Evolutionary conservation across 495 filamentous ascomycete species (phyloP), one percentile per base, ranked within the genome.

Genomic region (Geopyxis carbonaria): DNA sequence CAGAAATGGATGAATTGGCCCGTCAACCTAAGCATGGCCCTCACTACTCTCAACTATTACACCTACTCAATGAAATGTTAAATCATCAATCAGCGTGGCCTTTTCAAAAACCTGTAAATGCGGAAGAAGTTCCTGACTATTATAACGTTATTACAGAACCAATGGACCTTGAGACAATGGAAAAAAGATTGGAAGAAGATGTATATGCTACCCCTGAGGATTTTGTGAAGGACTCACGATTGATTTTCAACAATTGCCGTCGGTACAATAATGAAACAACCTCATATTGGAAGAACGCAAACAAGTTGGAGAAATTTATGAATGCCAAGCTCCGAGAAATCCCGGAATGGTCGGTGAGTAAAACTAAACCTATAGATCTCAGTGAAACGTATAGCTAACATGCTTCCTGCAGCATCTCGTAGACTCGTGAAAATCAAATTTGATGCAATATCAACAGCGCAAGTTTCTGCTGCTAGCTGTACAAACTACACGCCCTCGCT

Each of bases 61-160:
- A 91, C 59, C 72, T 97, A 5, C 75, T 97, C 46, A 93, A 89
- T 58, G 81, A 93, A 55, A 70, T 97, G 65, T 86, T 93, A 58
- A 95, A 93, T 55, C 82, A 91, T 58, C 72, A 72, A 45, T 75
- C 76, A 7, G 77, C 80, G 9, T 95, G 91, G 89, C 91, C 91
- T 1, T 95, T 97, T 64, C 70, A 85, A 5, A 73, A 83, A 33
- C 89, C 89, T 3, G 89, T 97, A 42, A 94, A 92, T 48, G 75
- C 76, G 43, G 89, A 97, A 43, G 89, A 95, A 45, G 89, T 97
- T 0, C 72, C 76, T 1, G 91, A 97, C 55, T 97, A 97, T 63
- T 97, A 95, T 64, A 83, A 92, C 46, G 87, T 95, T 27, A 95
- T 97, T 64, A 80, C 84, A 57, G 83, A 93, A 59, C 91, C 89